Evolutionary conservation across 2,329 filamentous ascomycete genomes (phyloP).

Genomic region (Orbilia javanica): DNA sequence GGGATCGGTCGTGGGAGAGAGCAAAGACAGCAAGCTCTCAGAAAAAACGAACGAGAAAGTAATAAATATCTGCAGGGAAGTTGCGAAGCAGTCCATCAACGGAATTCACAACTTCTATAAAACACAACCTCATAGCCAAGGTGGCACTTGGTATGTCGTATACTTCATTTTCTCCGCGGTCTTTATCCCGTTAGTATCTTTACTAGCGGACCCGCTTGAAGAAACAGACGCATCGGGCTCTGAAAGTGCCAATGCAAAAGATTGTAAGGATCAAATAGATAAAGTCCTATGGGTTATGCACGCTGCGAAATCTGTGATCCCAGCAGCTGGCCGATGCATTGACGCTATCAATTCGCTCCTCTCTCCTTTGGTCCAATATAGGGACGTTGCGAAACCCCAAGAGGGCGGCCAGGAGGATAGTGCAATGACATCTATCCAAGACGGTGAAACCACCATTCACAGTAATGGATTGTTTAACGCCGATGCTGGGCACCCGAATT

Average conservation of each 20-base stretch:
- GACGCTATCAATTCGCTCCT: conserved; percentile 52
- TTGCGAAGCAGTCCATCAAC: conserved; percentile 53
- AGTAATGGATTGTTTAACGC: conserved; percentile 40
- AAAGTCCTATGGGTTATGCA: conserved; percentile 57
- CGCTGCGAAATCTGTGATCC: conserved; percentile 48
- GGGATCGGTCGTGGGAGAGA: conserved; percentile 29
- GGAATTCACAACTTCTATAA: conserved; percentile 57
- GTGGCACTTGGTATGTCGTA: conserved; percentile 55
- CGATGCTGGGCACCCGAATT: conserved; percentile 27
- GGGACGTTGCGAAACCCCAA: conserved; percentile 20
- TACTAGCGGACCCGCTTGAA: conserved; percentile 45
- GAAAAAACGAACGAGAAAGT: conserved; percentile 56
- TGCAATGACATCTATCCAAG: conserved; percentile 43
- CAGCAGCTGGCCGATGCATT: conserved; percentile 49
- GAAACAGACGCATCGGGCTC: conserved; percentile 42
- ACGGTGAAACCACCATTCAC: conserved; percentile 39
- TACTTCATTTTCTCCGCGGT: conserved; percentile 56
- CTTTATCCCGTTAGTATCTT: conserved; percentile 51
- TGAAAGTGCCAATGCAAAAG: conserved; percentile 53
- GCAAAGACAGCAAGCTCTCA: conserved; percentile 43
- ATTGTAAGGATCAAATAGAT: conserved; percentile 54
- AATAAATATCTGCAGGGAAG: conserved; percentile 52
- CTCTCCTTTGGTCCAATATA: conserved; percentile 45
- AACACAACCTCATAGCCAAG: conserved; percentile 52
- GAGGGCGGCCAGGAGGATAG: conserved; percentile 35